Evolutionary conservation across 208 protist species (phyloP).

Genomic region (Acanthamoeba culbertsoni): DNA sequence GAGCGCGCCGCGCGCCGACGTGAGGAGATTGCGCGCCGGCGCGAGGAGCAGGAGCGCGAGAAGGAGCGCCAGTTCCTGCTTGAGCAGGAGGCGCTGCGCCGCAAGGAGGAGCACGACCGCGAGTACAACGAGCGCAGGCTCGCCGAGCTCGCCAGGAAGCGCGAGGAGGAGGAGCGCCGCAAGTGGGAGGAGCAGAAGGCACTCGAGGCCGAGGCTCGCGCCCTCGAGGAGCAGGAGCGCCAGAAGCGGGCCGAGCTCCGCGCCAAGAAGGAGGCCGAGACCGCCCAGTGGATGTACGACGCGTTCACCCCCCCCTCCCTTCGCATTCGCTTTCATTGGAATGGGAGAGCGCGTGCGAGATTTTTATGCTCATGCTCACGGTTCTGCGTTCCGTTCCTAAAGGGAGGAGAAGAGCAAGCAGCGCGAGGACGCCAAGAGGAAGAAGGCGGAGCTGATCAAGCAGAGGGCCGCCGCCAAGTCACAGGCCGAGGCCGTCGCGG

Average conservation of each 20-base stretch:
- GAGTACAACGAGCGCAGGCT: constrained; percentile 43
- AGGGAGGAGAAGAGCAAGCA: constrained; percentile 37
- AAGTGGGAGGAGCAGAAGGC: constrained; percentile 55
- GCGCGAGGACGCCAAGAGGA: constrained; percentile 26
- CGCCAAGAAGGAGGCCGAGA: not conserved
- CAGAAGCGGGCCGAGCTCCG: constrained; percentile 14
- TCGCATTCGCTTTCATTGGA: too few relatives aligned
- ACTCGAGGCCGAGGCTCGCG: constrained; percentile 1
- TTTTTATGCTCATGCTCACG: too few relatives aligned
- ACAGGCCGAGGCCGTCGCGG: constrained; percentile 5
- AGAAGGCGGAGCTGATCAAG: constrained; percentile 44
- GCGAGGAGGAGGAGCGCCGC: not conserved
- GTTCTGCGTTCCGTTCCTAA: too few relatives aligned
- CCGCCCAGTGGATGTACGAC: constrained; percentile 10
- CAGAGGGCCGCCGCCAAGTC: constrained; percentile 29
- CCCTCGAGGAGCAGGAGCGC: not conserved
- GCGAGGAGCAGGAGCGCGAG: not conserved
- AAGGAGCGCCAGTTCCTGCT: not conserved
- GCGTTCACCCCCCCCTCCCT: not conserved
- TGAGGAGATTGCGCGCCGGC: not conserved
- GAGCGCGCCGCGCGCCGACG: not conserved
- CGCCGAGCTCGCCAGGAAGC: constrained; percentile 24
- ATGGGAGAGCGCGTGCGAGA: too few relatives aligned
- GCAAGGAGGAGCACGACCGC: constrained; percentile 52
- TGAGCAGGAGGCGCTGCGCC: not conserved